Evolutionary conservation across 306 rosid genomes (phyloP), one percentile per base, ranked within the genome.

Genomic region (Pyrus communis): DNA sequence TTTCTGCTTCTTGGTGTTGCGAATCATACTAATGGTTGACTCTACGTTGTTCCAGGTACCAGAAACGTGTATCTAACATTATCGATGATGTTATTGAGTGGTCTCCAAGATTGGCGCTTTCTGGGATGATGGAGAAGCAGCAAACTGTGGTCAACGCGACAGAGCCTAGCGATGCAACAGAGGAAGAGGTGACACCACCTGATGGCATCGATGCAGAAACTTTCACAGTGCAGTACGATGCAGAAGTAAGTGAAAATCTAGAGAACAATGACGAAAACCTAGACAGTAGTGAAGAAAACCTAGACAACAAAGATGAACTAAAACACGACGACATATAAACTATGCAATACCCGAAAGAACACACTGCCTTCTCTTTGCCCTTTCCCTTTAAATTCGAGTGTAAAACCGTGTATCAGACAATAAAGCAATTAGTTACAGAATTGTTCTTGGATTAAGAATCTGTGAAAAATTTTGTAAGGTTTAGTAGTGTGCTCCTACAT

Each of bases 11-110:
- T 43, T 70, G 62, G 7, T 19, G 11, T 62, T 43, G 28, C 22
- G 3, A 5, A 62, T 45, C 60, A 7, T 61, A 28, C 60, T 74
- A 62, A 74, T 61, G 42, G 11, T 49, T 8, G 15, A 74, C 21
- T 61, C 54, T 27, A 12, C 69, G 13, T 42, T 70, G 28, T 62
- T 85, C 84, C 97, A 91, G 98, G 89, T 89, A 93, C 80, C 97
- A 96, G 62, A 89, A 84, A 85, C 91, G 97, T 75, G 98, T 96
- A 27, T 96, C 93, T 0, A 96, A 96, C 86, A 96, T 96, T 69
- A 96, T 96, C 4, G 99, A 96, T 57, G 99, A 96, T 80, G 99
- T 96, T 76, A 91, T 96, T 5, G 99, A 96, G 74, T 96, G 99
- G 99, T 86, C 92, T 70, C 99, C 99, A n/a, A 87, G 81, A 65